These are phyloP conservation scores for Sporothrix inflata DNA, from an alignment of 2,329 filamentous ascomycete species.

Conservation along the genomic window DNA sequence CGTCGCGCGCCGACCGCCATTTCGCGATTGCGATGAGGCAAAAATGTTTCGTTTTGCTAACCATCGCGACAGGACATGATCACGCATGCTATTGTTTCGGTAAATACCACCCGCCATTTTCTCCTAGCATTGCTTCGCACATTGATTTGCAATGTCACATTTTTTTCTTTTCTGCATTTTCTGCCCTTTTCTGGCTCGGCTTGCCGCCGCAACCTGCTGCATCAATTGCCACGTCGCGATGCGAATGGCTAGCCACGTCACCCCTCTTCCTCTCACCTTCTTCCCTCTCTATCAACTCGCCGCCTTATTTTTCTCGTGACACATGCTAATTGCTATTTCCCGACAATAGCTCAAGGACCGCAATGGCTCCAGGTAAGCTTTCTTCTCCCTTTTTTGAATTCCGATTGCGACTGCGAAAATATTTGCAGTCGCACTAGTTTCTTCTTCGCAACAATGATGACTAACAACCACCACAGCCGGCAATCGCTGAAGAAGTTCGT, in stretches of 20 bases:
- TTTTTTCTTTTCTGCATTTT: conserved; percentile 33
- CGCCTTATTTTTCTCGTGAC: neutral
- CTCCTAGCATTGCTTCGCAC: conserved; percentile 18
- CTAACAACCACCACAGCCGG: conserved; percentile 50
- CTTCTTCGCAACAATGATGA: conserved; percentile 27
- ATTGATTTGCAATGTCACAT: conserved; percentile 12
- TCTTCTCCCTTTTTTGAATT: conserved; percentile 29
- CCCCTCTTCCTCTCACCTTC: conserved; percentile 7
- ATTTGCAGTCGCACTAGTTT: conserved; percentile 11
- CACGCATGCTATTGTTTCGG: conserved; percentile 63
- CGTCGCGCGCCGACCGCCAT: conserved; percentile 22
- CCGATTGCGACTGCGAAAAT: neutral
- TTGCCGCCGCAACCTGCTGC: neutral
- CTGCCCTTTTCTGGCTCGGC: neutral
- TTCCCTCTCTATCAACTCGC: neutral
- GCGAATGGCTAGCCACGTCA: conserved; percentile 26
- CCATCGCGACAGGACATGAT: conserved; percentile 59
- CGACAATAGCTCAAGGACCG: conserved; percentile 61
- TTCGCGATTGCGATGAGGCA: conserved; percentile 11
- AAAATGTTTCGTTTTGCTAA: conserved; percentile 25
- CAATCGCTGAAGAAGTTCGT: conserved; percentile 66
- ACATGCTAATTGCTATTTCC: conserved; percentile 31
- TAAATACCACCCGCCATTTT: conserved; percentile 49
- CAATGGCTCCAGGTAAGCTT: conserved; percentile 58
- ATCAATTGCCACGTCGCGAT: conserved; percentile 30